Conservation (phyloP, 2,329 filamentous ascomycete genomes). For the Diplodia sapinea region DNA sequence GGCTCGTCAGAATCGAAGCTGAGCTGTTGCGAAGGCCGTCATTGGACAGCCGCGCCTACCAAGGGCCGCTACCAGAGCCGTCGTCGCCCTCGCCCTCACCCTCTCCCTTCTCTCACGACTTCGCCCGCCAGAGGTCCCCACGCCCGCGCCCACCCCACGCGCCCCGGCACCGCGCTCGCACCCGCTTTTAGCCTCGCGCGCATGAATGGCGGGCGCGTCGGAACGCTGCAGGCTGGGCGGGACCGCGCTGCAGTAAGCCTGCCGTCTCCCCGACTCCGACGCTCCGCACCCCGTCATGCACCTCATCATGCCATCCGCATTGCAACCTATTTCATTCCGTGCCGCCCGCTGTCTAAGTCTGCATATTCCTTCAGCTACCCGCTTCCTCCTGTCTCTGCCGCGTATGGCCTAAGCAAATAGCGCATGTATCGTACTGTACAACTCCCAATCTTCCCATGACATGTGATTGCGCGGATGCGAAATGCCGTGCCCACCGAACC, state of each 20-base stretch:
- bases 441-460: conserved; percentile 17
- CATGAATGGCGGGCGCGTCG: conserved; percentile 23
- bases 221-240: conserved; percentile 21
- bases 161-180: conserved; percentile 8
- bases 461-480: conserved; percentile 24
- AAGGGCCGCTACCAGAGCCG: background rate
- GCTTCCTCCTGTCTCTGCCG: background rate
- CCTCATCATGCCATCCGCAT: conserved; percentile 3
- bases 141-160: background rate
- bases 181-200: conserved; percentile 17
- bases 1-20: conserved; percentile 22
- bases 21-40: conserved; percentile 23
- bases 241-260: conserved; percentile 19
- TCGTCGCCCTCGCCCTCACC: background rate
- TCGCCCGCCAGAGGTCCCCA: background rate
- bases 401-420: conserved; percentile 3
- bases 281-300: background rate
- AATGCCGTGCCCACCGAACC: conserved; percentile 16
- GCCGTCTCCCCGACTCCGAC: background rate
- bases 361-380: background rate
- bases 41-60: conserved; percentile 13
- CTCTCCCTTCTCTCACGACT: background rate
- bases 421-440: background rate
- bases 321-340: conserved; percentile 20
- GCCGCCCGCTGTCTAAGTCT: conserved; percentile 5